Conservation (phyloP, 257 asterid genomes). For the Datura wrightii region DNA sequence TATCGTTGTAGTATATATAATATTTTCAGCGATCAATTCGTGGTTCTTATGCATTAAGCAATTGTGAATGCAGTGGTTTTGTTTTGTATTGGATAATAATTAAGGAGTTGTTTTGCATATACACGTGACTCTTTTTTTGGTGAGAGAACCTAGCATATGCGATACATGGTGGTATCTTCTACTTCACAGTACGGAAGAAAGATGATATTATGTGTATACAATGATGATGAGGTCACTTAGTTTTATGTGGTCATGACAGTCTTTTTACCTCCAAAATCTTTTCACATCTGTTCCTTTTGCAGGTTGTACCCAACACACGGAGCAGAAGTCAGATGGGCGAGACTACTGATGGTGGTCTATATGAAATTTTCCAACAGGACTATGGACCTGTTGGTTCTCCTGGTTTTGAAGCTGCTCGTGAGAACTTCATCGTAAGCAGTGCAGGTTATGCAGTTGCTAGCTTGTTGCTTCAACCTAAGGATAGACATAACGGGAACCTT, state of each 20-base stretch:
- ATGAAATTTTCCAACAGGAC: slow-evolving; percentile 98
- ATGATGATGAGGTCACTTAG: slow-evolving; percentile 19
- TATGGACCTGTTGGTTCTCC: slow-evolving; percentile 98
- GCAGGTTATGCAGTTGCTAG: slow-evolving; percentile 99
- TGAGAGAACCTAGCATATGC: slow-evolving; percentile 5
- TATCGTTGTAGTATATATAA: not conserved
- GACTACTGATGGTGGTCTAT: slow-evolving; percentile 98
- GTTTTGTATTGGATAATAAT: slow-evolving; percentile 12
- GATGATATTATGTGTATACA: not conserved
- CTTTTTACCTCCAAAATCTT: not conserved
- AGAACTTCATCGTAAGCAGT: slow-evolving; percentile 94
- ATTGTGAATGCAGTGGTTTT: not conserved
- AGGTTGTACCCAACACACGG: slow-evolving; percentile 96
- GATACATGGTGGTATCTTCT: slow-evolving; percentile 17
- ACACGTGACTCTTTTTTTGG: not conserved
- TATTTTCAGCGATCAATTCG: not conserved
- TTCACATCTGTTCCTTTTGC: slow-evolving; percentile 37
- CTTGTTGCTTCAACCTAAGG: slow-evolving; percentile 98
- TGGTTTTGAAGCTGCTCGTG: slow-evolving; percentile 95
- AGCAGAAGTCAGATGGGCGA: slow-evolving; percentile 99
- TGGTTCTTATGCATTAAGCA: slow-evolving; percentile 13
- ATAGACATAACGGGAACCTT: slow-evolving; percentile 98
- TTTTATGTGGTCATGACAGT: slow-evolving; percentile 21
- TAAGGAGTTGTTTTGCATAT: not conserved
- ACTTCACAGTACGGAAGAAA: not conserved